Evolutionary conservation across 2,329 filamentous ascomycete genomes (phyloP), one percentile per base, ranked within the genome.

Genomic region (Fusarium veterinarium): DNA sequence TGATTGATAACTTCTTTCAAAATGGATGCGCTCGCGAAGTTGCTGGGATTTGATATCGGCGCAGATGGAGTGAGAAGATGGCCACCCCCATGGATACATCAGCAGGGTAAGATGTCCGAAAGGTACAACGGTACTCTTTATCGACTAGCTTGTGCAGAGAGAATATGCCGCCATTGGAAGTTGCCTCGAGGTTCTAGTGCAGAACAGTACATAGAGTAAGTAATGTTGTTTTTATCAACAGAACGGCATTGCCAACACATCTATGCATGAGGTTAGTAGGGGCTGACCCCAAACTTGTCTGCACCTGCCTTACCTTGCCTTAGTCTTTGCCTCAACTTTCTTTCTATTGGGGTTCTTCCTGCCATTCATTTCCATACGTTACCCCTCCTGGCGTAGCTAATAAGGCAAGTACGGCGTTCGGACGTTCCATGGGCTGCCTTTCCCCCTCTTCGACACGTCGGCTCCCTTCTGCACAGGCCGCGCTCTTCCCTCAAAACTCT

Each of bases 211-310:
- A 35, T 35, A 35, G 30, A 33, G 48, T 35, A 78, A 55, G 64
- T 71, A 67, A 73, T 77, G 68, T 76, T 76, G 63, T 74, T 73
- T 80, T 87, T 84, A 85, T 88, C 84, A 84, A 79, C 84, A 84
- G 79, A 76, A 78, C 82, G 60, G 88, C 87, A 89, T 82, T 92
- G 91, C 90, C 91, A 93, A 89, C 91, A 91, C 91, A 93, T 92
- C 91, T 90, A 82, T 92, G 90, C 91, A 91, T 93, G 86, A 87
- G 85, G 83, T 82, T 82, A 69, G 66, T 82, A 82, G 82, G 80
- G 82, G 74, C 72, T 77, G 71, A 68, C 63, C 71, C 56, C 52
- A 61, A 66, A 63, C 70, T 64, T 75, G 64, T 65, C 65, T 64
- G 67, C 72, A 65, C 71, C 67, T 71, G 59, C 62, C 71, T 67